These are phyloP conservation scores for Nannizziopsis arthrosporioides DNA, from an alignment of 2,329 filamentous ascomycete species.

Conservation along the genomic window DNA sequence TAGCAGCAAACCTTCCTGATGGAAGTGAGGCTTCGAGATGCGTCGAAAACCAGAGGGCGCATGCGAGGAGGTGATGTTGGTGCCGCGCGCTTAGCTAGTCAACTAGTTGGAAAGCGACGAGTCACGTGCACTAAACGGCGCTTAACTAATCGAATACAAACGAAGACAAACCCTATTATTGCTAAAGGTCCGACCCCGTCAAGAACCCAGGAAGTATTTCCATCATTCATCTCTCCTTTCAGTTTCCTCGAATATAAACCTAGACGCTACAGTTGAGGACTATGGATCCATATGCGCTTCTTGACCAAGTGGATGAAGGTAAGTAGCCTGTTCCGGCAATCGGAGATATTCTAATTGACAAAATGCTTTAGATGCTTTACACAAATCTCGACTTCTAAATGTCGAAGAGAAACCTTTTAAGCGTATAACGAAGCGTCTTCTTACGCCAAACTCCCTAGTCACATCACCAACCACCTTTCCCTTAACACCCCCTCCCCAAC, in stretches of 20 bases:
- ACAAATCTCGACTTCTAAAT: constrained; percentile 74
- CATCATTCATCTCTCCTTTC: no score
- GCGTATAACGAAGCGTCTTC: constrained; percentile 70
- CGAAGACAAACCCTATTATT: no score
- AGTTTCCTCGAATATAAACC: background rate
- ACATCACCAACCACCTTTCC: constrained; percentile 44
- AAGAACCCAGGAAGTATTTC: no score
- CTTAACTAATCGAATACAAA: no score
- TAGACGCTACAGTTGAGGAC: constrained; percentile 5
- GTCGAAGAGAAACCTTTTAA: constrained; percentile 90
- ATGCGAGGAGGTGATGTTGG: no score
- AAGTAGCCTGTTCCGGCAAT: background rate
- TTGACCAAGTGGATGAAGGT: constrained; percentile 57
- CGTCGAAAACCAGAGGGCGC: no score
- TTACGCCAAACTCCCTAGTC: constrained; percentile 55
- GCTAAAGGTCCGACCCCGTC: no score
- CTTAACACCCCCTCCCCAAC: constrained; percentile 57
- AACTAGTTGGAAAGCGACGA: no score
- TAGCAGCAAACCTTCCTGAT: no score
- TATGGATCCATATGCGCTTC: constrained; percentile 52
- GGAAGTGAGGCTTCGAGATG: no score
- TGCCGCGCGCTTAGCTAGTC: no score
- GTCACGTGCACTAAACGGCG: no score
- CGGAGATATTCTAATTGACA: background rate
- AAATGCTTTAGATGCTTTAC: constrained; percentile 54